phyloP scores from a whole-genome alignment of 441 rosid genomes.

The Populus hybrid region DNA sequence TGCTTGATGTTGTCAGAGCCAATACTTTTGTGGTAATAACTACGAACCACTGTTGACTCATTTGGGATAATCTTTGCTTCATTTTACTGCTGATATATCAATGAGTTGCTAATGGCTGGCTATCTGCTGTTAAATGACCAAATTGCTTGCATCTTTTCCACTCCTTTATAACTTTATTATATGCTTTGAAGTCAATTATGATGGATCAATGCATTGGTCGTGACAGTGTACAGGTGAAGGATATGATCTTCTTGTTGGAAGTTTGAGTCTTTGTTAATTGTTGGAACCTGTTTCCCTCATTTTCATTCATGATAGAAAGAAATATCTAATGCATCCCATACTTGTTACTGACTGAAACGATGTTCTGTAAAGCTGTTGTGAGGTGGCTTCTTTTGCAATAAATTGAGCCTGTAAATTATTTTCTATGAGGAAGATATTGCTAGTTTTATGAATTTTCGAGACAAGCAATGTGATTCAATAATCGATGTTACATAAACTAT shows the following conservation, averaged over 20 bases:
- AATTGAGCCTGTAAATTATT: neutral
- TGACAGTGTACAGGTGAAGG: neutral
- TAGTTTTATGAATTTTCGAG: neutral
- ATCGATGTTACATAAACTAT: neutral
- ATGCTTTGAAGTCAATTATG: neutral
- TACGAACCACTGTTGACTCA: neutral
- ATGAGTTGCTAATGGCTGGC: neutral
- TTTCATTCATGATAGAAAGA: neutral
- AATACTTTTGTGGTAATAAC: constrained; percentile 82
- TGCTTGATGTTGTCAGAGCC: constrained; percentile 93
- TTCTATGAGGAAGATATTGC: neutral
- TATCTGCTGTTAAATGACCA: neutral
- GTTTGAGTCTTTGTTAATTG: neutral
- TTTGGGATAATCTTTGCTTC: too few relatives aligned
- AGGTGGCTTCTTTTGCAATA: neutral
- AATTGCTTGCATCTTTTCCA: neutral
- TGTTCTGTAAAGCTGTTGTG: neutral
- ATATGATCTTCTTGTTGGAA: neutral
- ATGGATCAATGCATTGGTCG: neutral
- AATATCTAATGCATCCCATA: neutral
- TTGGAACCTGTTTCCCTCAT: neutral
- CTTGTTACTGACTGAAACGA: neutral
- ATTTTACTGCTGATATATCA: neutral
- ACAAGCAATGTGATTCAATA: neutral
- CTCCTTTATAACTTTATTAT: neutral